phyloP scores from a whole-genome alignment of 139 green algal species.

The Parachlorella kessleri region DNA sequence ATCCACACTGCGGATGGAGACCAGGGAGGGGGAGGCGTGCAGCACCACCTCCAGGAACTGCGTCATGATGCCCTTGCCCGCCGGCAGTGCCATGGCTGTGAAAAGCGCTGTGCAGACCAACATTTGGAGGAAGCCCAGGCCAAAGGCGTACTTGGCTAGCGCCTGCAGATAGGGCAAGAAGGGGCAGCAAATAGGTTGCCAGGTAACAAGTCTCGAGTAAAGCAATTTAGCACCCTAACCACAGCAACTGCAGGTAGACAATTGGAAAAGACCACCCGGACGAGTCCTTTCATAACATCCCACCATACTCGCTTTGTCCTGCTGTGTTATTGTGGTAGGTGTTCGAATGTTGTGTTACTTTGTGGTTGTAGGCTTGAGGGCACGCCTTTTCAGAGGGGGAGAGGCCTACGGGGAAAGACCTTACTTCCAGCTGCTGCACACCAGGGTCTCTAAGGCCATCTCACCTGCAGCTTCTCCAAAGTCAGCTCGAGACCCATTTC shows the following conservation, averaged over 20 bases:
- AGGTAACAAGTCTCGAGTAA: too few relatives aligned
- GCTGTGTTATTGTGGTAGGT: too few relatives aligned
- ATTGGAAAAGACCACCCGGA: too few relatives aligned
- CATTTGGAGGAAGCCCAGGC: constrained; percentile 87
- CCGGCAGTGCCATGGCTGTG: constrained; percentile 75
- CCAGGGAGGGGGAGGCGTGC: constrained; percentile 39
- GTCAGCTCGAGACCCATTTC: constrained; percentile 98
- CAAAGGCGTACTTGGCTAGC: constrained; percentile 95
- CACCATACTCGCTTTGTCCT: too few relatives aligned
- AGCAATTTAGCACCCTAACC: too few relatives aligned
- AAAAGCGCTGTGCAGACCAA: constrained; percentile 75
- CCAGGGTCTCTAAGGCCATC: too few relatives aligned
- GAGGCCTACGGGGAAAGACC: background rate
- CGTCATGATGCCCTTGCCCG: constrained; percentile 76
- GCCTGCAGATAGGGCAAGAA: constrained; percentile 40
- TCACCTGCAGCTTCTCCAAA: constrained; percentile 83
- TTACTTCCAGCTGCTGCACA: too few relatives aligned
- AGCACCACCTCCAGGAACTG: constrained; percentile 80
- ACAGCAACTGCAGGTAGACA: too few relatives aligned
- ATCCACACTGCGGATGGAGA: constrained; percentile 57
- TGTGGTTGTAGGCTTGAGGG: background rate
- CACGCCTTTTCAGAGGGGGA: background rate
- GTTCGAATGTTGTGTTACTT: too few relatives aligned
- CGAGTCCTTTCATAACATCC: too few relatives aligned
- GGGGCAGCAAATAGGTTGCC: too few relatives aligned